Base-by-base conservation (phyloP, 1,139 yeast genomes). In the Candida sojae region DNA sequence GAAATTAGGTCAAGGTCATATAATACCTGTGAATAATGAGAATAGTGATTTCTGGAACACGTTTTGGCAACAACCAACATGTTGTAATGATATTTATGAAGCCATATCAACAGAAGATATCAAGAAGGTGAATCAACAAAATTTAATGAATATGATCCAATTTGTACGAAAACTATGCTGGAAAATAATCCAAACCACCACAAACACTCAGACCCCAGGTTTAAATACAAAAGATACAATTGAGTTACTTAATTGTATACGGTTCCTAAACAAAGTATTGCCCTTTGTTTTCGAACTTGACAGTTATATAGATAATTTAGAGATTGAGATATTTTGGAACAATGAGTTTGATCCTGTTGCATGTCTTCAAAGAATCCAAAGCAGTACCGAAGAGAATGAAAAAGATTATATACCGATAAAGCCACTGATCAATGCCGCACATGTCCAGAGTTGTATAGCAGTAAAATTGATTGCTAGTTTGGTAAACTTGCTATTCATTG, bases 251-350 rank as follows among this genome's bases (percentile, higher is more conserved):
- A 86, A 84, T 53, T 84, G 91, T 57, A 60, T 86, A 11, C 75
- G 97, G 33, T 65, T 87, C 7, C 64, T 92, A 42, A 82, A 91
- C 1, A 78, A 83, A 48, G 48, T 88, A 3, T 54, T 88, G 13
- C 97, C 97, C 0, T 79, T 82, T 49, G 59, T 87, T 10, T 88
- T 79, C 58, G 97, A 84, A 59, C 58, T 68, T 25, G 67, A 68
- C 1, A 71, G 68, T 17, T 67, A 59, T 46, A 45, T 42, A 21
- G 46, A 56, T 9, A 64, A 71, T 1, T 66, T 78, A 1, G 80
- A 79, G 39, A 67, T 69, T 21, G 60, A 66, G n/a, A 56, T 75
- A 3, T 74, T 75, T 45, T 68, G 79, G 57, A 50, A 44, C 11
- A 39, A 43, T 6, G 42, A 44, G n/a, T 54, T 53, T 40, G 54